Conservation (phyloP, 2,329 filamentous ascomycete genomes). For the Trichoderma koningii region DNA sequence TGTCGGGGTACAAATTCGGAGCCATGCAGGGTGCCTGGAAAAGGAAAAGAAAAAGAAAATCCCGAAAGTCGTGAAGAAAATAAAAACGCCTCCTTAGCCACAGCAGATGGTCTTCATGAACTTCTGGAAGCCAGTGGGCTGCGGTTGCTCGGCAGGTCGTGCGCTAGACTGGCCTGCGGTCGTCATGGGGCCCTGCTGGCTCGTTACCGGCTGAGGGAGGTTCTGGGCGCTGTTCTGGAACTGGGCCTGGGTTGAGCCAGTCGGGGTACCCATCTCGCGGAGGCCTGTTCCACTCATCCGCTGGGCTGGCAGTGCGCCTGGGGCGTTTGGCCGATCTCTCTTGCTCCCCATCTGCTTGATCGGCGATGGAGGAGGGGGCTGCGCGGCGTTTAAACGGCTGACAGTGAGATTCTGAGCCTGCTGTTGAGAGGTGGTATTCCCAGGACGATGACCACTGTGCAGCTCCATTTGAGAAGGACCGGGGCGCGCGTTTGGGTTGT, state of each 20-base stretch:
- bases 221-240: conserved; percentile 96
- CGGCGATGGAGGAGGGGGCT: conserved; percentile 84
- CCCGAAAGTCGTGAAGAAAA: conserved; percentile 30
- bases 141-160: conserved; percentile 62
- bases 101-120: conserved; percentile 92
- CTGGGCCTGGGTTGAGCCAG: conserved; percentile 90
- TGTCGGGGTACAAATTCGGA: conserved; percentile 24
- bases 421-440: conserved; percentile 65
- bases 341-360: conserved; percentile 79
- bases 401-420: conserved; percentile 68
- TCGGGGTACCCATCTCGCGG: conserved; percentile 77
- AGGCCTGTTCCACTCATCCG: conserved; percentile 73
- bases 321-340: conserved; percentile 73
- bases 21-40: conserved; percentile 11
- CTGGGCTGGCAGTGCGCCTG: conserved; percentile 72
- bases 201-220: conserved; percentile 67
- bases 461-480: conserved; percentile 84
- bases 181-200: conserved; percentile 61
- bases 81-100: conserved; percentile 54
- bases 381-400: conserved; percentile 91
- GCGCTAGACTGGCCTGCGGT: conserved; percentile 56
- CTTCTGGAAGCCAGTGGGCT: conserved; percentile 85
- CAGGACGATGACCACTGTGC: conserved; percentile 70
- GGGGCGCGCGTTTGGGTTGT: conserved; percentile 75
- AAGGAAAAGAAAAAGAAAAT: conserved; percentile 32